Evolutionary conservation across 768 basidiomycete species (phyloP).

Genomic region (Termitomyces sp.): DNA sequence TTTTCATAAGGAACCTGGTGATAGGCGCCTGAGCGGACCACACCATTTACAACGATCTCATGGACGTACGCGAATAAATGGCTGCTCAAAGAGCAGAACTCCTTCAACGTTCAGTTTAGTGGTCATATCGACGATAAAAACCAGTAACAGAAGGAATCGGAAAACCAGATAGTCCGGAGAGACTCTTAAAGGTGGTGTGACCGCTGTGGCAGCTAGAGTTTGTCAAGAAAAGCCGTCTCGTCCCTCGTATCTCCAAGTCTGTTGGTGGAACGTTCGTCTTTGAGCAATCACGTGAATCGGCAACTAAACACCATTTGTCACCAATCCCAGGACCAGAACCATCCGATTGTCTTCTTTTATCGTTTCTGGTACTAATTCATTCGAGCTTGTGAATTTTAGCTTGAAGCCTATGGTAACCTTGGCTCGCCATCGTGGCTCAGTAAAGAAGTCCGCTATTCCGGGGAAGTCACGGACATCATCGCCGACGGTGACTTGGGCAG

Average conservation of each 20-base stretch:
- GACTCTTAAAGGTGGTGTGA: not conserved
- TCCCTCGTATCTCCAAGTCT: not conserved
- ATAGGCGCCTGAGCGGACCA: not conserved
- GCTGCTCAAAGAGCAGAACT: conserved; percentile 79
- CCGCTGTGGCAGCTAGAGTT: no score
- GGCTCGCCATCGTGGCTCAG: not conserved
- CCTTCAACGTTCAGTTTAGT: conserved; percentile 70
- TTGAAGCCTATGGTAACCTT: not conserved
- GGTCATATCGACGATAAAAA: conserved; percentile 25
- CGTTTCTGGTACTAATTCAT: not conserved
- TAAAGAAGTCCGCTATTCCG: not conserved
- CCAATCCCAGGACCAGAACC: no score
- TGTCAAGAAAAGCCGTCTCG: not conserved
- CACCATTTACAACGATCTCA: not conserved
- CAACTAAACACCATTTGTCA: not conserved
- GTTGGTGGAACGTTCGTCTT: not conserved
- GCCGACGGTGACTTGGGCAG: conserved; percentile 44
- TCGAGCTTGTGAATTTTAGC: not conserved
- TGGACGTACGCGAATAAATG: conserved; percentile 63
- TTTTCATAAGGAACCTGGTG: conserved; percentile 84
- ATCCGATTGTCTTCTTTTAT: not conserved
- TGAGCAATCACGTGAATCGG: conserved; percentile 5
- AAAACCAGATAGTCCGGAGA: not conserved
- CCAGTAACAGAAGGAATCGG: not conserved
- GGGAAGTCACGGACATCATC: conserved; percentile 2